A percentile compares a stretch with the other conserved stretches of the same genome.
These are phyloP conservation scores for Pseudogymnoascus sp. DNA, from an alignment of 2,329 filamentous ascomycete genomes.

Conservation along the genomic window DNA sequence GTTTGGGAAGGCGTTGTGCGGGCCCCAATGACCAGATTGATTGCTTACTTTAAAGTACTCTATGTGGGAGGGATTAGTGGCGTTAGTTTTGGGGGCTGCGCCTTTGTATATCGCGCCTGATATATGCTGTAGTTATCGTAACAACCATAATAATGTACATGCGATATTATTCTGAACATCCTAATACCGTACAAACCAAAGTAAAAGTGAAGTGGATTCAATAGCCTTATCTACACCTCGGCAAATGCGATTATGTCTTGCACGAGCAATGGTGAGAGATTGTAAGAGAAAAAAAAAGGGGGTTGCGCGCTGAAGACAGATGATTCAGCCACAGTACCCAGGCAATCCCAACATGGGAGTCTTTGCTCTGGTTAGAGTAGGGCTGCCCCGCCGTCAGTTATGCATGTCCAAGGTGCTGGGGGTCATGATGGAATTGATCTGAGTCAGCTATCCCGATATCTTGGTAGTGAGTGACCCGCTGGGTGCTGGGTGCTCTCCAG, in stretches of 20 bases:
- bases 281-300: not conserved
- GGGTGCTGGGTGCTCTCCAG: not conserved
- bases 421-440: not conserved
- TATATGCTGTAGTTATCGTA: constrained; percentile 1
- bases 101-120: not conserved
- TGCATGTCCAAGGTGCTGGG: not conserved
- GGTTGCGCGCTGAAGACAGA: not conserved
- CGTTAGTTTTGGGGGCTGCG: not conserved
- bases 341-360: not conserved
- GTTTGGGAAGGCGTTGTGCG: constrained; percentile 7
- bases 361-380: not conserved
- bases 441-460: constrained; percentile 9
- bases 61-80: not conserved
- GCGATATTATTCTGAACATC: not conserved
- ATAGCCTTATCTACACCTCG: not conserved
- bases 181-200: not conserved
- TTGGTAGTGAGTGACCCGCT: constrained; percentile 1
- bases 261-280: not conserved
- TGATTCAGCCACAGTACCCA: not conserved
- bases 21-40: constrained; percentile 8
- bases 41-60: constrained; percentile 7
- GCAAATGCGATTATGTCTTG: not conserved
- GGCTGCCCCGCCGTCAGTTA: constrained; percentile 6
- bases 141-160: constrained; percentile 1
- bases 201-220: not conserved